phyloP scores from a whole-genome alignment of 768 basidiomycete species.

The Calocera cornea region DNA sequence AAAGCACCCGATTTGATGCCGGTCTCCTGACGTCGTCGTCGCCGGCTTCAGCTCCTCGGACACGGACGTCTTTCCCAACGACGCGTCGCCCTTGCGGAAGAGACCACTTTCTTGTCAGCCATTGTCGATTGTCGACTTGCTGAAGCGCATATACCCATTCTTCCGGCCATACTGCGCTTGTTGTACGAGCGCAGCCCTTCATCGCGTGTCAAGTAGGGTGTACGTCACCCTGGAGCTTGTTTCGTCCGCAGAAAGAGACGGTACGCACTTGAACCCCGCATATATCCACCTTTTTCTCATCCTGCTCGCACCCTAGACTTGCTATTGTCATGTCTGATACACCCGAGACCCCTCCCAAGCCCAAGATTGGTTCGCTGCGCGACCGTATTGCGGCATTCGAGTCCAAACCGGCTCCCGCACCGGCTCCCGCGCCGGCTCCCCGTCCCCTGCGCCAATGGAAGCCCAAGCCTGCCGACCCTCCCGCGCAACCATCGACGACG shows the following conservation, averaged over 20 bases:
- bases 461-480: conserved; percentile 42
- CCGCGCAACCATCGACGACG: conserved; percentile 24
- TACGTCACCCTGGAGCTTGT: background rate
- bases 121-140: background rate
- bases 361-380: conserved; percentile 61
- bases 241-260: background rate
- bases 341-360: conserved; percentile 6
- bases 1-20: background rate
- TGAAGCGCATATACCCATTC: background rate
- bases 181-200: background rate
- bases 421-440: conserved; percentile 35
- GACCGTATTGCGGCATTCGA: conserved; percentile 86
- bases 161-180: background rate
- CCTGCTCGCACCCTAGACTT: background rate
- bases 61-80: background rate
- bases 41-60: background rate
- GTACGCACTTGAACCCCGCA: background rate
- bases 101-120: background rate
- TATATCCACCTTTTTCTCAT: background rate
- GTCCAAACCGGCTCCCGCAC: conserved; percentile 38
- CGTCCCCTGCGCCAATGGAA: conserved; percentile 51
- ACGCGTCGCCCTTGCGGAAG: background rate
- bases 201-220: background rate
- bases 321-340: background rate
- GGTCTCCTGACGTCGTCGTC: conserved; percentile 2